Evolutionary conservation across 2,329 filamentous ascomycete species (phyloP).

Genomic region (Xylariales sp.): DNA sequence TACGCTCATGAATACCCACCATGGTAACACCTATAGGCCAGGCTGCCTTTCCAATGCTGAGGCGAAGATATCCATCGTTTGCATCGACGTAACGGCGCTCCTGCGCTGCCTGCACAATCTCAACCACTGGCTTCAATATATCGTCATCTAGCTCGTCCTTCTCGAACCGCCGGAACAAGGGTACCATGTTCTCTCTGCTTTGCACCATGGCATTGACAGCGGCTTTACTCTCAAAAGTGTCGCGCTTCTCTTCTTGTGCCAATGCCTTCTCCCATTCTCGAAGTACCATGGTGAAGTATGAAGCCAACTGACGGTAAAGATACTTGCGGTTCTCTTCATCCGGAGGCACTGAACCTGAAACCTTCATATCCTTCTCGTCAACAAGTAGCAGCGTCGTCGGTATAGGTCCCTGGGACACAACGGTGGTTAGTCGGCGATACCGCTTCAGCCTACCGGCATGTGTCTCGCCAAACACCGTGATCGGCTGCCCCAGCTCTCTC

Average conservation of each 20-base stretch:
- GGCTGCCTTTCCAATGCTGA: constrained; percentile 94
- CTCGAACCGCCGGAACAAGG: constrained; percentile 87
- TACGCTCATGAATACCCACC: constrained; percentile 98
- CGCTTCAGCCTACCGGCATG: constrained; percentile 66
- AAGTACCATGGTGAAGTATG: constrained; percentile 96
- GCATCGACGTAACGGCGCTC: constrained; percentile 90
- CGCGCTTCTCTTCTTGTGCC: constrained; percentile 55
- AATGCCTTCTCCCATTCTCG: constrained; percentile 81
- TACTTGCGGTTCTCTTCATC: constrained; percentile 64
- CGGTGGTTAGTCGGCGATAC: constrained; percentile 61
- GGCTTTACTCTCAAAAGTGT: constrained; percentile 73
- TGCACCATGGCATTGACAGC: constrained; percentile 84
- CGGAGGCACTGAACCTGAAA: constrained; percentile 51
- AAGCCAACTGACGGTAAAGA: constrained; percentile 82
- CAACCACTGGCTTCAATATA: constrained; percentile 76
- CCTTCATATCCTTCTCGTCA: constrained; percentile 83
- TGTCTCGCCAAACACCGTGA: constrained; percentile 74
- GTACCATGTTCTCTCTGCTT: constrained; percentile 81
- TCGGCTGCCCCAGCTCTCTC: constrained; percentile 69
- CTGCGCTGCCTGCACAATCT: constrained; percentile 89
- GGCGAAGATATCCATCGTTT: constrained; percentile 86
- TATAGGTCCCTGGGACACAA: constrained; percentile 72
- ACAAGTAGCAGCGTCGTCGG: constrained; percentile 79
- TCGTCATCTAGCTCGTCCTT: constrained; percentile 73
- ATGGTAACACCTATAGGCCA: constrained; percentile 99